Evolutionary conservation across 176 grass and related monocot genomes (phyloP).

Genomic region (Aegilops longissima): DNA sequence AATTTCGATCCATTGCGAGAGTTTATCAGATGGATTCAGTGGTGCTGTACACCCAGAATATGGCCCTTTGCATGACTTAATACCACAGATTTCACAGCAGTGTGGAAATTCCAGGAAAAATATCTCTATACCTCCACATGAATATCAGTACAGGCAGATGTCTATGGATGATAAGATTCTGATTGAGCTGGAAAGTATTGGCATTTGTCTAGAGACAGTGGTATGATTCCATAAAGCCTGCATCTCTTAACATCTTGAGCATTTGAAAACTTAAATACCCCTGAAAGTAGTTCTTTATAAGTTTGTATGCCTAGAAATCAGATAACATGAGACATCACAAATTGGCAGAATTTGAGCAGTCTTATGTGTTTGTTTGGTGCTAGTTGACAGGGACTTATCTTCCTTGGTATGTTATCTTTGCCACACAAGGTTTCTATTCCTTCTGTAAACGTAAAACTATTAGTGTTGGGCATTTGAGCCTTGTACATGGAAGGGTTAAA

Average conservation of each 20-base stretch:
- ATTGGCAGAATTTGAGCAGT: neutral
- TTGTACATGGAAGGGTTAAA: neutral
- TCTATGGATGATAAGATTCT: constrained; percentile 74
- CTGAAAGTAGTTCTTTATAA: constrained; percentile 5
- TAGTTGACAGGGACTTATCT: neutral
- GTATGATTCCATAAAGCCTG: constrained; percentile 43
- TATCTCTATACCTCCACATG: constrained; percentile 45
- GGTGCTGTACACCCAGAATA: constrained; percentile 40
- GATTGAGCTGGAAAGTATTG: constrained; percentile 85
- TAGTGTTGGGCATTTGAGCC: neutral
- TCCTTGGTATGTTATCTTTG: neutral
- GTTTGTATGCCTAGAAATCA: neutral
- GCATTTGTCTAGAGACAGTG: constrained; percentile 58
- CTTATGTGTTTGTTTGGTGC: constrained; percentile 14
- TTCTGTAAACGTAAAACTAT: neutral
- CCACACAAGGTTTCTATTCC: neutral
- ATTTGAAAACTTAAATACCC: neutral
- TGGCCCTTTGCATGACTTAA: constrained; percentile 33
- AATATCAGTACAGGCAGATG: constrained; percentile 67
- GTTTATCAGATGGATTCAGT: constrained; percentile 39
- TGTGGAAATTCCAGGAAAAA: constrained; percentile 35
- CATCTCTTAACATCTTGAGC: neutral
- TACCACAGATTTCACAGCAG: constrained; percentile 29
- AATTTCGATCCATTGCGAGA: constrained; percentile 39
- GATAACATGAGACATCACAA: constrained; percentile 8